These are phyloP conservation scores for Lactuca saligna DNA, from an alignment of 129 eudicot species.

Conservation along the genomic window DNA sequence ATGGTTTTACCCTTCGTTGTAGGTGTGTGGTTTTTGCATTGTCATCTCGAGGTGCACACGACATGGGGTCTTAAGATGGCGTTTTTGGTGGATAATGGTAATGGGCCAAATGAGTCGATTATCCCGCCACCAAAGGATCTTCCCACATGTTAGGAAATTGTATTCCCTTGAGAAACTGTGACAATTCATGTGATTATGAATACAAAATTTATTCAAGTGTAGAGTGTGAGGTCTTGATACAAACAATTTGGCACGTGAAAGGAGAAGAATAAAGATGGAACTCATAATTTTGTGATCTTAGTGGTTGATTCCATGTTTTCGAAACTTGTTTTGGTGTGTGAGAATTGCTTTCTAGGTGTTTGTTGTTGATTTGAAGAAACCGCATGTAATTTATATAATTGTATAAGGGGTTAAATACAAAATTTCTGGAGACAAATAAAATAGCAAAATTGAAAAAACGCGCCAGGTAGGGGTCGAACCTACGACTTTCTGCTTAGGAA, in stretches of 20 bases:
- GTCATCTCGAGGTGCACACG: constrained; percentile 81
- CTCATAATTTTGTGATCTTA: constrained; percentile 2
- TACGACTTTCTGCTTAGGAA: constrained; percentile 99
- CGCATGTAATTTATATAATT: constrained; percentile 9
- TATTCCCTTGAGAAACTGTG: background rate
- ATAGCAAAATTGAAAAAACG: background rate
- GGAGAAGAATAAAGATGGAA: constrained; percentile 25
- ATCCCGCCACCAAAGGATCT: constrained; percentile 75
- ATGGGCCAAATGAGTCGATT: constrained; percentile 63
- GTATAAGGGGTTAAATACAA: background rate
- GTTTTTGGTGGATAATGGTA: constrained; percentile 61
- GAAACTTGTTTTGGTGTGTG: constrained; percentile 10
- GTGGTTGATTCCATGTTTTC: constrained; percentile 6
- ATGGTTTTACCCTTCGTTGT: background rate
- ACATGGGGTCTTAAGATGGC: constrained; percentile 92
- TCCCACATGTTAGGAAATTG: constrained; percentile 45
- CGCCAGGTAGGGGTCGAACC: constrained; percentile 70
- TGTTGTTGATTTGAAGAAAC: constrained; percentile 15
- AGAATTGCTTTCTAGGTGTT: constrained; percentile 12
- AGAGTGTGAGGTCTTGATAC: constrained; percentile 16
- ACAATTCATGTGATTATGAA: background rate
- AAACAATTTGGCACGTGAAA: background rate
- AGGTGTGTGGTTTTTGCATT: constrained; percentile 80
- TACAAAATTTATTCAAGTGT: constrained; percentile 24
- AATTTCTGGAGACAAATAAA: background rate